Percentiles rank a stretch among this genome's conserved stretches.
Conservation (phyloP, 176 grass and related monocot genomes). For the Poa pratensis region DNA sequence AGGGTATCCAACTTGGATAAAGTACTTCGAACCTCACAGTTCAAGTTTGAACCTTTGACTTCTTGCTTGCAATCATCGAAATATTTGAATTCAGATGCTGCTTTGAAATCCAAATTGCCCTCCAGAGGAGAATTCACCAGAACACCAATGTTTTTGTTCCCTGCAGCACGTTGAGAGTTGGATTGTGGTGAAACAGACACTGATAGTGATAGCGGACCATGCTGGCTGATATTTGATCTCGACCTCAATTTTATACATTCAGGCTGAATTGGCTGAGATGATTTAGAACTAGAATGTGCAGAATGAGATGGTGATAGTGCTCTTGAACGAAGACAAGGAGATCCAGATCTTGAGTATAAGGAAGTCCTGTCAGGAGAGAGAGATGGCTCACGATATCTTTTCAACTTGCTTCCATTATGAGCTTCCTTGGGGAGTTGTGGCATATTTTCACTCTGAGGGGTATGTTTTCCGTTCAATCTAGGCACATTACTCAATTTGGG, state of each 20-base stretch:
- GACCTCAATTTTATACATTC: slow-evolving; percentile 33
- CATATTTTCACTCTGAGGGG: slow-evolving; percentile 25
- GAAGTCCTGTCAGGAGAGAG: slow-evolving; percentile 38
- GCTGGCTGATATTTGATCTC: slow-evolving; percentile 48
- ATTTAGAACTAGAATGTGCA: slow-evolving; percentile 63
- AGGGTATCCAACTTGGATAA: slow-evolving; percentile 22
- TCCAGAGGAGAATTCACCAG: slow-evolving; percentile 19
- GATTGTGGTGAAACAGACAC: slow-evolving; percentile 43
- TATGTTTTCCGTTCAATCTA: slow-evolving; percentile 5
- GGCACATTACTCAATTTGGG: slow-evolving; percentile 18
- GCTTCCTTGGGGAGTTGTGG: slow-evolving; percentile 13
- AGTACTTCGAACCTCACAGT: slow-evolving; percentile 28
- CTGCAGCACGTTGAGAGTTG: slow-evolving; percentile 27
- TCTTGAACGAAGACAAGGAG: slow-evolving; percentile 27
- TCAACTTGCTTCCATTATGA: slow-evolving; percentile 43
- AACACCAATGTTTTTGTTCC: slow-evolving; percentile 19
- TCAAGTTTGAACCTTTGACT: slow-evolving; percentile 21
- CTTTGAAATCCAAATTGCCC: background rate
- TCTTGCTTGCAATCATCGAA: slow-evolving; percentile 24
- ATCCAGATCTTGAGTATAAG: slow-evolving; percentile 41
- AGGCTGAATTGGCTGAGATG: slow-evolving; percentile 45
- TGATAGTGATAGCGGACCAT: slow-evolving; percentile 33
- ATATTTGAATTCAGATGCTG: slow-evolving; percentile 20
- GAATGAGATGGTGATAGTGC: slow-evolving; percentile 36
- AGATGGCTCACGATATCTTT: slow-evolving; percentile 37